These are phyloP conservation scores for Malus asiatica DNA, from an alignment of 306 rosid genomes.

Conservation along the genomic window DNA sequence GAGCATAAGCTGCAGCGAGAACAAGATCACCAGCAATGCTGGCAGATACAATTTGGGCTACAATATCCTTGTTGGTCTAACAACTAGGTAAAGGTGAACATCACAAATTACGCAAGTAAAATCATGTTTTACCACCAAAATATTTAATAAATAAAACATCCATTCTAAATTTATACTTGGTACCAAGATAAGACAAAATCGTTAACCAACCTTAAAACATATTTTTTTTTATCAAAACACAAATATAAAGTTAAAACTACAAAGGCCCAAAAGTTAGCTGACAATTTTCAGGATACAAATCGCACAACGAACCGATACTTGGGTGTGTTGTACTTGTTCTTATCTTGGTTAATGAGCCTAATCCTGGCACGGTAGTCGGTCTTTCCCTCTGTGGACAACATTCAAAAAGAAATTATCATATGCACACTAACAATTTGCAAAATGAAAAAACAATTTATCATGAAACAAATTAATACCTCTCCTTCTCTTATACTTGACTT, in stretches of 20 bases:
- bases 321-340: constrained; percentile 85
- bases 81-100: constrained; percentile 16
- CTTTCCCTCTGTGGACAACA: constrained; percentile 57
- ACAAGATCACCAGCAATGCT: constrained; percentile 82
- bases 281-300: constrained; percentile 51
- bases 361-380: constrained; percentile 87
- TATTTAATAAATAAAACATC: neutral
- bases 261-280: neutral
- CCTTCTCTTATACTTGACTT: constrained; percentile 85
- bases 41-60: constrained; percentile 68
- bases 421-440: neutral
- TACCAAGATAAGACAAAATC: neutral
- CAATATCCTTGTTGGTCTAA: constrained; percentile 72
- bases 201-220: neutral
- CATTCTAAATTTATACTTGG: neutral
- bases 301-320: constrained; percentile 77
- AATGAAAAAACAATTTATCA: neutral
- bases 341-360: constrained; percentile 85
- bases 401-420: neutral
- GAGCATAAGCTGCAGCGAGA: constrained; percentile 74
- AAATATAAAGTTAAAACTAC: neutral
- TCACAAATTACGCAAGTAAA: neutral
- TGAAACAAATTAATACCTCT: constrained; percentile 38
- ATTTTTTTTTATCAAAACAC: neutral
- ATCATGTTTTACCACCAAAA: neutral